Percentiles rank a stretch among this genome's conserved stretches.
phyloP scores from a whole-genome alignment of 306 rosid species.

The Castanopsis chinensis region DNA sequence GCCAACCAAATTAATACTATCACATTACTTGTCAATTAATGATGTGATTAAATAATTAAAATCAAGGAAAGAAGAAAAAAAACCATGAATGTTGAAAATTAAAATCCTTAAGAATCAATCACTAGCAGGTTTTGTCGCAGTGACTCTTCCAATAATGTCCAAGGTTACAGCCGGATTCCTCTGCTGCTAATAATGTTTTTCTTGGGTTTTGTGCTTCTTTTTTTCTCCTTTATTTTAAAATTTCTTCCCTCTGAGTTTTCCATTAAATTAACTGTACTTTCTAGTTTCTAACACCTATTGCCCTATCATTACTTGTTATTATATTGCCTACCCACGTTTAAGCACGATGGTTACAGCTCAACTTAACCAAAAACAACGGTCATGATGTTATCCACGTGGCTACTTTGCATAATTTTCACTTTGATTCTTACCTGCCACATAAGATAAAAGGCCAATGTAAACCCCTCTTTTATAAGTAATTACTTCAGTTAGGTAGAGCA shows the following conservation, averaged over 20 bases:
- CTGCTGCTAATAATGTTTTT: conserved; percentile 57
- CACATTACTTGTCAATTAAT: conserved; percentile 25
- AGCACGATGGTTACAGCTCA: conserved; percentile 95
- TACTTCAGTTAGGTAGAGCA: background rate
- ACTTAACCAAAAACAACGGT: conserved; percentile 30
- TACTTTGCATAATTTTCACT: conserved; percentile 28
- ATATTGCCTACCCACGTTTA: conserved; percentile 77
- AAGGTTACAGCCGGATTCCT: conserved; percentile 73
- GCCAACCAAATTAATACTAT: background rate
- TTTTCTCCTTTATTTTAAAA: background rate
- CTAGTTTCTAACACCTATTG: conserved; percentile 41
- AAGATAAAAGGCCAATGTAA: background rate
- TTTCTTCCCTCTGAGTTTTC: conserved; percentile 26
- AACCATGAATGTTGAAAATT: conserved; percentile 17
- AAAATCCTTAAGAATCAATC: conserved; percentile 50
- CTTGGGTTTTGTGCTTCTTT: conserved; percentile 48
- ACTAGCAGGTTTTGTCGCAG: conserved; percentile 58
- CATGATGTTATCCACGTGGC: conserved; percentile 63
- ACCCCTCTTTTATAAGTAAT: background rate
- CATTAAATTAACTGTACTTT: conserved; percentile 47
- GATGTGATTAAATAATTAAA: conserved; percentile 10
- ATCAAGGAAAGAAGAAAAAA: conserved; percentile 20
- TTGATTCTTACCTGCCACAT: conserved; percentile 42
- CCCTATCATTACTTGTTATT: conserved; percentile 46
- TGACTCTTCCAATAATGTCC: conserved; percentile 51